phyloP scores from a whole-genome alignment of 2,329 filamentous ascomycete species.

The Fusarium cyanostomum region DNA sequence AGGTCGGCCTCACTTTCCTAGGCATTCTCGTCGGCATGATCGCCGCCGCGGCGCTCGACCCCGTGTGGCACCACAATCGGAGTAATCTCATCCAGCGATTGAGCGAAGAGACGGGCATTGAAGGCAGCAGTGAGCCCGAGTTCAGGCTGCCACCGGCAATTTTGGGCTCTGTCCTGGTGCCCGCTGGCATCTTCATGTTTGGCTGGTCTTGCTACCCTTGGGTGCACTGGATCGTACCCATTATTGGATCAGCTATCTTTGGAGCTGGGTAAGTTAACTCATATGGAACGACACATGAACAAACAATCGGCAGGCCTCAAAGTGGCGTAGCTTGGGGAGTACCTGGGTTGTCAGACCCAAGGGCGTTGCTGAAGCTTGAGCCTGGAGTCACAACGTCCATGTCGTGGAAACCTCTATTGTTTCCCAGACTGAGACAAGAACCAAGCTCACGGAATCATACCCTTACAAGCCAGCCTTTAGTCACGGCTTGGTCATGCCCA shows the following conservation, averaged over 20 bases:
- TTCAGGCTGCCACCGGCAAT: slow-evolving; percentile 83
- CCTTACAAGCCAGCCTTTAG: slow-evolving; percentile 35
- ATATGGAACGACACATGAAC: background rate
- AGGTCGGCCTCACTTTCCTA: slow-evolving; percentile 82
- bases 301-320: slow-evolving; percentile 15
- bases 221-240: slow-evolving; percentile 80
- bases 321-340: background rate
- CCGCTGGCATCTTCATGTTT: slow-evolving; percentile 86
- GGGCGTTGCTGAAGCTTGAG: background rate
- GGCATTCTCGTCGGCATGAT: slow-evolving; percentile 76
- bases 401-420: slow-evolving; percentile 1
- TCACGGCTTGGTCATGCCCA: slow-evolving; percentile 48
- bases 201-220: slow-evolving; percentile 81
- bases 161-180: slow-evolving; percentile 78
- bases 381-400: background rate
- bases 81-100: slow-evolving; percentile 64
- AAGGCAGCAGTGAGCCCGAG: slow-evolving; percentile 79
- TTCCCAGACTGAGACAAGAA: slow-evolving; percentile 26
- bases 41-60: slow-evolving; percentile 67
- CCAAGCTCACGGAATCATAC: slow-evolving; percentile 17
- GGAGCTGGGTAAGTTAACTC: slow-evolving; percentile 69
- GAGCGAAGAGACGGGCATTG: slow-evolving; percentile 59
- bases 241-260: slow-evolving; percentile 77
- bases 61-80: slow-evolving; percentile 72
- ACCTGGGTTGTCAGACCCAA: background rate